Evolutionary conservation across 2,329 filamentous ascomycete species (phyloP), one percentile per base, ranked within the genome.

Genomic region (Aspergillus unguis): DNA sequence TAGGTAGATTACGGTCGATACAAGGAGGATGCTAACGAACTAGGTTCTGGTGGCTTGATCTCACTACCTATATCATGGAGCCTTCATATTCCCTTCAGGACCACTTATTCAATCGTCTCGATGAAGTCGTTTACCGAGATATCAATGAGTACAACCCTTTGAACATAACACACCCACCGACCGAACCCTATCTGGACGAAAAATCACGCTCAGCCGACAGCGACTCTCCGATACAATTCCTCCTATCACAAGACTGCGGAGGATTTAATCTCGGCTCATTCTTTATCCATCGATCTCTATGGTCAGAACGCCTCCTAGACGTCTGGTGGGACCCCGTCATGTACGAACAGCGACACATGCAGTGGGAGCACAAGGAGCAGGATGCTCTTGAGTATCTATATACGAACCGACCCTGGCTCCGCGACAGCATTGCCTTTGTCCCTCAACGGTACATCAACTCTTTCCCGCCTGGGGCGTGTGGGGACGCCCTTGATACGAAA

Each of bases 331-430:
- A 99, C 65, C 94, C 94, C 0, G 92, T 97, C 29, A 85, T 87
- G 52, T 99, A 99, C 71, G 94, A 99, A 74, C 94, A 99, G 74
- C 95, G 91, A 69, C 94, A 99, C 71, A 96, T 96, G 92, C 84
- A 94, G 57, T 99, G 94, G 94, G 92, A 94, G 66, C 94, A 99
- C 78, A 97, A 97, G 71, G 94, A 99, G 71, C 94, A 99, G 74
- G 92, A 97, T 67, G 90, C 92, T 1, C 77, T 99, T 38, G 92
- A 96, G 74, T 88, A 95, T 74, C 80, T 99, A 57, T 99, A 99
- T 75, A 82, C 80, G 52, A 87, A 87, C 50, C 92, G 97, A 69
- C 90, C 94, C 0, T 99, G 94, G 92, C 85, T 97, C 49, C 85
- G 94, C 54, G 85, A 89, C 51, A 88, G 94, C 63, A 86, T 91